Evolutionary conservation across 176 grass and related monocot genomes (phyloP).

Genomic region (Carex scoparia): DNA sequence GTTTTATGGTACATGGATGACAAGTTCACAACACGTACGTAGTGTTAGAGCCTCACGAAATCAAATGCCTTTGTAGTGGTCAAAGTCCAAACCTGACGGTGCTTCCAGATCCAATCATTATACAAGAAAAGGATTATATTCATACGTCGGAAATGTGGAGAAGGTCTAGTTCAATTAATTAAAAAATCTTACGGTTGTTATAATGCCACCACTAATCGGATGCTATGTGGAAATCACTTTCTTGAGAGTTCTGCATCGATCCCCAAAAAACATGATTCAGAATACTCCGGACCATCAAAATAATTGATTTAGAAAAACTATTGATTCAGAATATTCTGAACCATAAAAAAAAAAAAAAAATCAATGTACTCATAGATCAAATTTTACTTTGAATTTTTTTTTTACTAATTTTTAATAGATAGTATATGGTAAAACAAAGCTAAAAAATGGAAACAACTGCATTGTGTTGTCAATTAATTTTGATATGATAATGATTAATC

Average conservation of each 20-base stretch:
- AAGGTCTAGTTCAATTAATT: not conserved
- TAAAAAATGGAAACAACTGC: too few relatives aligned
- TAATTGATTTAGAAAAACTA: too few relatives aligned
- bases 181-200: not conserved
- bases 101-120: slow-evolving; percentile 30
- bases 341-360: too few relatives aligned
- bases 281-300: too few relatives aligned
- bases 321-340: too few relatives aligned
- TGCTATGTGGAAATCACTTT: not conserved
- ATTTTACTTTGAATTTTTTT: too few relatives aligned
- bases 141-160: not conserved
- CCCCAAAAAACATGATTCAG: too few relatives aligned
- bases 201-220: not conserved
- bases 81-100: slow-evolving; percentile 21
- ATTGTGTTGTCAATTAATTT: too few relatives aligned
- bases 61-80: not conserved
- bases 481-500: too few relatives aligned
- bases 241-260: not conserved
- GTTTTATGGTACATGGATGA: not conserved
- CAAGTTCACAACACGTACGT: not conserved
- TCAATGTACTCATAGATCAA: too few relatives aligned
- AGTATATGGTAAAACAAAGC: too few relatives aligned
- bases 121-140: not conserved
- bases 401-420: too few relatives aligned
- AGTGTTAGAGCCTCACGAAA: not conserved